Conservation (phyloP, 345 rosid species). For the Salix koriyanagi region DNA sequence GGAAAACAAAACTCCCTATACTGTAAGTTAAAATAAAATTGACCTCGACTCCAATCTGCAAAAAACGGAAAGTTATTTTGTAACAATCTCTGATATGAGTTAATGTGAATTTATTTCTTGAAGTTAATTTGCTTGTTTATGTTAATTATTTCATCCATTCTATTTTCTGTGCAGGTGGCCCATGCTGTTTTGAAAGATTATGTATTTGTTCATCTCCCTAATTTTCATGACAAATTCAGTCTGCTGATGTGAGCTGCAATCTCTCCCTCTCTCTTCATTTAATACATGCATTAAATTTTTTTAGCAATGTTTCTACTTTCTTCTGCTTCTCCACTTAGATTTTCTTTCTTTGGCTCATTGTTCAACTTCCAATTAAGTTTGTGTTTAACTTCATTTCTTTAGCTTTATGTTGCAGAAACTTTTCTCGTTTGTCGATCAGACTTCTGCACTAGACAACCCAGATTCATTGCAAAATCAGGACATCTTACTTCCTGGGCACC, state of each 20-base stretch:
- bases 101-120: background rate
- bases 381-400: conserved; percentile 25
- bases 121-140: background rate
- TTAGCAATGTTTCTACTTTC: background rate
- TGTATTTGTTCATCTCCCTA: conserved; percentile 74
- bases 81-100: background rate
- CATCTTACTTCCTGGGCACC: conserved; percentile 89
- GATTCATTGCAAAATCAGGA: conserved; percentile 97
- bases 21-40: conserved; percentile 14
- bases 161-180: conserved; percentile 55
- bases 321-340: background rate
- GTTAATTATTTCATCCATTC: background rate
- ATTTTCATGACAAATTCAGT: conserved; percentile 86
- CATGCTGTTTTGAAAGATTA: conserved; percentile 63
- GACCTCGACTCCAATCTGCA: background rate
- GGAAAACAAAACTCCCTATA: conserved; percentile 27
- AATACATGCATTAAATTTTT: background rate
- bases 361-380: conserved; percentile 8
- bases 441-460: conserved; percentile 78
- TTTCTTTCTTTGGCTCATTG: conserved; percentile 4
- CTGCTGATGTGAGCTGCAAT: conserved; percentile 62
- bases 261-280: background rate
- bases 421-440: conserved; percentile 87
- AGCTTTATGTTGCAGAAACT: conserved; percentile 97
- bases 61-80: background rate